Conservation (phyloP, 257 asterid species). For the Penstemon newberryi region DNA sequence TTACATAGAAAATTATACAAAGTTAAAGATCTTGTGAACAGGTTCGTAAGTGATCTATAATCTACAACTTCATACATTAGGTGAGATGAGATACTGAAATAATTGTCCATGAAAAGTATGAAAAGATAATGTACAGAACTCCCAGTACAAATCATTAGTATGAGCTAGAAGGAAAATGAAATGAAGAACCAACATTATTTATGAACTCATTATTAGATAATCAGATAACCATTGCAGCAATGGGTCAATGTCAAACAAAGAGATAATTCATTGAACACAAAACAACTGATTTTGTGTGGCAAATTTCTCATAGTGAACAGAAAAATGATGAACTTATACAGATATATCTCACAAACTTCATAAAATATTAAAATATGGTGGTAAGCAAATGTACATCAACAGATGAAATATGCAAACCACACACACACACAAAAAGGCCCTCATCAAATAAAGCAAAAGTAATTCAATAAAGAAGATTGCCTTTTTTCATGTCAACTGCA, state of each 20-base stretch:
- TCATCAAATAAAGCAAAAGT: neutral
- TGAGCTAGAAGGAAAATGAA: neutral
- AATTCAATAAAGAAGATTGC: no score
- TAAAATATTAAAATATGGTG: neutral
- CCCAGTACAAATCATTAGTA: no score
- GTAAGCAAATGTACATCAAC: neutral
- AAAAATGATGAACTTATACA: conserved; percentile 19
- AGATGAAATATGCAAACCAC: neutral
- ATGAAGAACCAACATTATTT: conserved; percentile 2
- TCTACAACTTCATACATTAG: neutral
- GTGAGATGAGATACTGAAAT: neutral
- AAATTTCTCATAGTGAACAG: conserved; percentile 14
- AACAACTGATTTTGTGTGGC: neutral
- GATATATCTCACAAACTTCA: neutral
- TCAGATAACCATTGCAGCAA: neutral
- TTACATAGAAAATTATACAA: neutral
- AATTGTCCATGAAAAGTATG: no score
- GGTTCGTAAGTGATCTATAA: neutral
- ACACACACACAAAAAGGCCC: neutral
- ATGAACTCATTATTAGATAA: conserved; percentile 4
- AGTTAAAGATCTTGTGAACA: conserved; percentile 9
- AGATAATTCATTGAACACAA: conserved; percentile 16
- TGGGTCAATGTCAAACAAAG: conserved; percentile 24
- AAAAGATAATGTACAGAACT: neutral
- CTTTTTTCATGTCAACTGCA: no score